A percentile compares a stretch with the other conserved stretches of the same genome.
Conservation (phyloP, 2,329 filamentous ascomycete genomes). For the Aspergillus eucalypticola region DNA sequence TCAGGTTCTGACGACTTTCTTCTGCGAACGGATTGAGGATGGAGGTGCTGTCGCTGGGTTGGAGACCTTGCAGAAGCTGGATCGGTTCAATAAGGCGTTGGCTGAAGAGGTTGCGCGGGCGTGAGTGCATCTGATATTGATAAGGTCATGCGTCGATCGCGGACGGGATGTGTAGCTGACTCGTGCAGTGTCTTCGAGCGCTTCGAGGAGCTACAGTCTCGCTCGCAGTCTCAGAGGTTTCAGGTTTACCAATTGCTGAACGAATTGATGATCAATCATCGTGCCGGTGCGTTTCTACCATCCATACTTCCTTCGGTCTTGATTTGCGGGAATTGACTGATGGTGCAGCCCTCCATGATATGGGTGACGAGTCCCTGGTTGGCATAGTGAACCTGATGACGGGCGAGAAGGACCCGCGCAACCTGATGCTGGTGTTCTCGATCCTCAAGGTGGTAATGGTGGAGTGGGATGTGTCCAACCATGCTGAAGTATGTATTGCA, state of each 20-base stretch:
- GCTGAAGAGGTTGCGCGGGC: slow-evolving; percentile 56
- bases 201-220: slow-evolving; percentile 59
- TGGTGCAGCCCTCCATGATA: slow-evolving; percentile 51
- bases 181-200: slow-evolving; percentile 49
- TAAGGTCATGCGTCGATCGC: background rate
- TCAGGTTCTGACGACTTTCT: slow-evolving; percentile 64
- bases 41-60: slow-evolving; percentile 62
- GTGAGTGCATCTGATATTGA: slow-evolving; percentile 39
- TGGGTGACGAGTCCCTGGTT: slow-evolving; percentile 62
- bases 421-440: slow-evolving; percentile 70
- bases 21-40: slow-evolving; percentile 65
- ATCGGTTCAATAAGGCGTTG: slow-evolving; percentile 61
- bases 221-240: slow-evolving; percentile 65
- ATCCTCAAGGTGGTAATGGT: slow-evolving; percentile 66
- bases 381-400: slow-evolving; percentile 66
- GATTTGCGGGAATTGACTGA: slow-evolving; percentile 16
- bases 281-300: slow-evolving; percentile 46
- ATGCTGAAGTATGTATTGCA: slow-evolving; percentile 54
- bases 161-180: slow-evolving; percentile 18
- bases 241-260: slow-evolving; percentile 64
- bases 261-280: slow-evolving; percentile 62
- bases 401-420: slow-evolving; percentile 69
- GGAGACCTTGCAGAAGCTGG: slow-evolving; percentile 59
- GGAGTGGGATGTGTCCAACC: slow-evolving; percentile 64
- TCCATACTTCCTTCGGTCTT: background rate